Evolutionary conservation across 2,329 filamentous ascomycete genomes (phyloP).

Genomic region (Diaporthe humulicola): DNA sequence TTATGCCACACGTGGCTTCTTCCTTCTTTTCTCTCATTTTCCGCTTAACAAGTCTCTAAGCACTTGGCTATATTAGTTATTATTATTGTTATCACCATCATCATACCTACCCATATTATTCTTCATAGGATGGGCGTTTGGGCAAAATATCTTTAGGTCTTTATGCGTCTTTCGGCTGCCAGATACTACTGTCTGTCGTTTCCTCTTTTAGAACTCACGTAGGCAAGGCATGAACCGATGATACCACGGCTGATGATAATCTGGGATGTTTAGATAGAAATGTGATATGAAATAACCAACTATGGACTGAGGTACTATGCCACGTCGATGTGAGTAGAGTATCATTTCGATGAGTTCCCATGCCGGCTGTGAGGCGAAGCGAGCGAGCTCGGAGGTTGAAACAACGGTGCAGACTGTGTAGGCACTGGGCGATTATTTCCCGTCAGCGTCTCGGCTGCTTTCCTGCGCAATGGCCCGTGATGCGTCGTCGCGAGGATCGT

Average conservation of each 20-base stretch:
- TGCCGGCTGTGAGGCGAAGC: neutral
- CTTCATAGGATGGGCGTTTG: neutral
- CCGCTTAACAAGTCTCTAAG: neutral
- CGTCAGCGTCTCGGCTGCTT: neutral
- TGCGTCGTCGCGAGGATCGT: too few species aligned
- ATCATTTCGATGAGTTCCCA: neutral
- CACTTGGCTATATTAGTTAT: constrained; percentile 10
- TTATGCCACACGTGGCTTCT: neutral
- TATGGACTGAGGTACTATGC: neutral
- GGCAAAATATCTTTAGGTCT: neutral
- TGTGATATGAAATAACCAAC: neutral
- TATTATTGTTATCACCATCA: neutral
- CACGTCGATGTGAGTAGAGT: neutral
- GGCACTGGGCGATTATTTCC: neutral
- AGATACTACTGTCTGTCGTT: constrained; percentile 21
- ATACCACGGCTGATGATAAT: constrained; percentile 29
- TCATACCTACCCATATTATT: neutral
- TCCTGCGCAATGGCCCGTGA: neutral
- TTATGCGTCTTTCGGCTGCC: neutral
- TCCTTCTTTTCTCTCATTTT: neutral
- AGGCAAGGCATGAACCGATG: constrained; percentile 11
- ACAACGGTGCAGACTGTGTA: neutral
- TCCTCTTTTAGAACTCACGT: constrained; percentile 1
- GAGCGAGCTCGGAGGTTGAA: neutral
- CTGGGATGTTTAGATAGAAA: neutral